These are phyloP conservation scores for Cladosporium sp. DNA, from an alignment of 2,329 filamentous ascomycete genomes.

Conservation along the genomic window DNA sequence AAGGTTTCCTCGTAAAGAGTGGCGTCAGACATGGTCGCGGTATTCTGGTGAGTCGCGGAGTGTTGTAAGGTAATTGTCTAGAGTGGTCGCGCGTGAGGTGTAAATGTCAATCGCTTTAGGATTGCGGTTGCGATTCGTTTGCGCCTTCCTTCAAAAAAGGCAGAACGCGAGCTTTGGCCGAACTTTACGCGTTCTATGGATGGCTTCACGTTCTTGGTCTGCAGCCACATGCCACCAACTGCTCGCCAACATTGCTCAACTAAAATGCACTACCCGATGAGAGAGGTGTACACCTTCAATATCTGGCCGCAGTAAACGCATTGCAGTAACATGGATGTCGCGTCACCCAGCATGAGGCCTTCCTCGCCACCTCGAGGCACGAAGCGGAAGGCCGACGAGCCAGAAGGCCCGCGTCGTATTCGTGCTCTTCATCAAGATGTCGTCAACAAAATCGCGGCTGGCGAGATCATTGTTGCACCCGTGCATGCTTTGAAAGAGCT, in stretches of 20 bases:
- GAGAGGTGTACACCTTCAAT: no score
- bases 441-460: slow-evolving; percentile 96
- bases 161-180: no score
- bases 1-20: slow-evolving; percentile 93
- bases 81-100: background rate
- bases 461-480: slow-evolving; percentile 96
- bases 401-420: slow-evolving; percentile 43
- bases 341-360: background rate
- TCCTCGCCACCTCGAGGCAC: slow-evolving; percentile 27
- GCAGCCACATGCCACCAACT: no score
- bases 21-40: slow-evolving; percentile 68
- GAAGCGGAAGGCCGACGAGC: slow-evolving; percentile 31
- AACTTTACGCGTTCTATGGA: no score
- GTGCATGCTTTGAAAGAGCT: slow-evolving; percentile 95
- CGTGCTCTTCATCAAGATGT: slow-evolving; percentile 87
- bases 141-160: background rate
- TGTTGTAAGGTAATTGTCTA: background rate
- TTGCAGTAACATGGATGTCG: background rate
- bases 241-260: no score
- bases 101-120: background rate
- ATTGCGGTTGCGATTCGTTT: background rate
- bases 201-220: no score
- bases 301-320: no score
- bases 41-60: background rate
- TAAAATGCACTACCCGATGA: no score